A percentile compares a stretch with the other conserved stretches of the same genome.
These are phyloP conservation scores for Singerocomus inundabilis DNA, from an alignment of 1,284 basidiomycete genomes.

Conservation along the genomic window DNA sequence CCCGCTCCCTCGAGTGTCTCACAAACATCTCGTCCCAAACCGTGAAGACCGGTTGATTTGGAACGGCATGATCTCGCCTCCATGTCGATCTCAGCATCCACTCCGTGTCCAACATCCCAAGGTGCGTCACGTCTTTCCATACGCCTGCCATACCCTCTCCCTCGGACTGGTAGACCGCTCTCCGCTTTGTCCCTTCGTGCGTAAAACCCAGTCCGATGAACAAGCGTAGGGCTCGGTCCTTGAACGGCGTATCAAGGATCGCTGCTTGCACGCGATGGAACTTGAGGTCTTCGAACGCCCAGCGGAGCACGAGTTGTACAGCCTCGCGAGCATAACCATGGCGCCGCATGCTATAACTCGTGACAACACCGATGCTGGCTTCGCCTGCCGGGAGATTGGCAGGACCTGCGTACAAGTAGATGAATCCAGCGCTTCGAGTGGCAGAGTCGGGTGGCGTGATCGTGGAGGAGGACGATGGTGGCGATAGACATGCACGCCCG, in stretches of 20 bases:
- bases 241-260: conserved; percentile 42
- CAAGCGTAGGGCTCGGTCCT: conserved; percentile 40
- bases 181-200: conserved; percentile 58
- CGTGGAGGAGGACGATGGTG: background rate
- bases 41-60: conserved; percentile 31
- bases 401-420: conserved; percentile 43
- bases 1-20: conserved; percentile 57
- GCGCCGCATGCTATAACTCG: conserved; percentile 37
- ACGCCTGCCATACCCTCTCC: conserved; percentile 31
- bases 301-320: conserved; percentile 42
- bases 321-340: conserved; percentile 46
- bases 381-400: conserved; percentile 37
- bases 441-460: fast-evolving
- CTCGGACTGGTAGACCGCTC: conserved; percentile 45
- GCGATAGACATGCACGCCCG: too few species aligned
- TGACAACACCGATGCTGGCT: conserved; percentile 51
- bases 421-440: conserved; percentile 35
- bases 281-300: conserved; percentile 46
- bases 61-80: background rate
- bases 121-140: conserved; percentile 59
- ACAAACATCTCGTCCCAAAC: conserved; percentile 64
- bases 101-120: conserved; percentile 61
- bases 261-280: conserved; percentile 58
- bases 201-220: conserved; percentile 51
- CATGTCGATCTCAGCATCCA: conserved; percentile 43